These are phyloP conservation scores for Leccinum incarnatum DNA, from an alignment of 768 basidiomycete genomes.

Conservation along the genomic window DNA sequence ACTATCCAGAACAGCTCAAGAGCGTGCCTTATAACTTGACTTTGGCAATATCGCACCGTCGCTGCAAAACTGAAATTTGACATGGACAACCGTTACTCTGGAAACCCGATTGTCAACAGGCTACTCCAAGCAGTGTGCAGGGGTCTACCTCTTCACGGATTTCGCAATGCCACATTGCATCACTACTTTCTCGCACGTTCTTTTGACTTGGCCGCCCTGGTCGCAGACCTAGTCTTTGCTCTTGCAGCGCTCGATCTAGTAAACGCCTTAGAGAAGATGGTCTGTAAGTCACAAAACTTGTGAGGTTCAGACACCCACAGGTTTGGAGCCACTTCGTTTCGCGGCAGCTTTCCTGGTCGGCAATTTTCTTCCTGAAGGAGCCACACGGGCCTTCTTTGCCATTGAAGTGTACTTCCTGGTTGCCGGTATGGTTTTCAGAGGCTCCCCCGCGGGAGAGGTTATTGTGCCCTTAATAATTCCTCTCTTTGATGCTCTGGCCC, in stretches of 20 bases:
- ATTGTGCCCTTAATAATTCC: neutral
- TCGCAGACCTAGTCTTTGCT: slow-evolving; percentile 1
- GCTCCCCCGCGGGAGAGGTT: neutral
- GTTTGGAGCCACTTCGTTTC: slow-evolving; percentile 4
- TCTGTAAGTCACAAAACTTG: neutral
- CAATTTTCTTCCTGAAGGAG: slow-evolving; percentile 7
- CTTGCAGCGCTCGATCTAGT: neutral
- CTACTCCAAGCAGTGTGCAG: neutral
- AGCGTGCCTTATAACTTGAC: neutral
- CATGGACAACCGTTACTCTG: neutral
- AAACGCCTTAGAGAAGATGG: slow-evolving; percentile 1
- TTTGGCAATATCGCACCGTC: slow-evolving; percentile 4
- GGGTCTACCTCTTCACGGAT: neutral
- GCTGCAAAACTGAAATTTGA: neutral
- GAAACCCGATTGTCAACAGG: neutral
- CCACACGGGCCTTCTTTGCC: slow-evolving; percentile 25
- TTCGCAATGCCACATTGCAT: neutral
- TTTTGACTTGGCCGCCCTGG: neutral
- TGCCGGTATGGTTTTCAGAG: slow-evolving; percentile 1
- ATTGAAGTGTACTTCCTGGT: slow-evolving; percentile 23
- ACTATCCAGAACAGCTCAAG: neutral
- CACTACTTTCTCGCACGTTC: neutral
- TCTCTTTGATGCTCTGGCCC: neutral
- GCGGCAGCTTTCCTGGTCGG: slow-evolving; percentile 5
- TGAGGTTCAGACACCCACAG: slow-evolving; percentile 5